phyloP scores from a whole-genome alignment of 805 yeast genomes.

The Dipodascopsis tothii region DNA sequence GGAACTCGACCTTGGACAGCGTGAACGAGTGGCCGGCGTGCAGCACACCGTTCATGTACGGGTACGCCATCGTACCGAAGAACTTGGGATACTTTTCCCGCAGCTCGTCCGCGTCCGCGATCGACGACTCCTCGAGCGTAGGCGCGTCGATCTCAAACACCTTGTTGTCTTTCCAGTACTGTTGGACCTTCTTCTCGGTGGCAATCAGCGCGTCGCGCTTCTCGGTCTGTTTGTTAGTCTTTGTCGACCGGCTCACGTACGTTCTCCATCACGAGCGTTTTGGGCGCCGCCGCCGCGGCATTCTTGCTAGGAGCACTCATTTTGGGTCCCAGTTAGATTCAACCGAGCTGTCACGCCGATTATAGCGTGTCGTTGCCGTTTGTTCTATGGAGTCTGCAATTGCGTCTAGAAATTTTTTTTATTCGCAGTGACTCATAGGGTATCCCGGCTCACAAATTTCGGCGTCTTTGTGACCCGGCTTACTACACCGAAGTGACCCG shows the following conservation, averaged over 20 bases:
- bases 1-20: conserved; percentile 84
- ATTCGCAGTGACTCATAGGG: too few relatives aligned
- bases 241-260: conserved; percentile 9
- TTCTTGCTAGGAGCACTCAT: conserved; percentile 1
- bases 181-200: conserved; percentile 81
- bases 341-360: too few relatives aligned
- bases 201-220: conserved; percentile 91
- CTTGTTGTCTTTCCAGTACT: conserved; percentile 79
- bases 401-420: too few relatives aligned
- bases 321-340: too few relatives aligned
- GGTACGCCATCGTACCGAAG: conserved; percentile 93
- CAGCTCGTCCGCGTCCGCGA: conserved; percentile 58
- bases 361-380: too few relatives aligned
- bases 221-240: conserved; percentile 50
- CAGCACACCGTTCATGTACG: conserved; percentile 96
- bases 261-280: conserved; percentile 28
- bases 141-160: conserved; percentile 88
- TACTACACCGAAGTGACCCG: too few relatives aligned
- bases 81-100: conserved; percentile 76
- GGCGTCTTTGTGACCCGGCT: too few relatives aligned
- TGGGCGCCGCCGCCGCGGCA: conserved; percentile 19
- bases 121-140: conserved; percentile 53
- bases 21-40: conserved; percentile 98
- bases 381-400: too few relatives aligned
- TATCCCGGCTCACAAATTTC: too few relatives aligned